Base-by-base conservation (phyloP, 495 filamentous ascomycete genomes). In the Staphylotrichum longicolle region DNA sequence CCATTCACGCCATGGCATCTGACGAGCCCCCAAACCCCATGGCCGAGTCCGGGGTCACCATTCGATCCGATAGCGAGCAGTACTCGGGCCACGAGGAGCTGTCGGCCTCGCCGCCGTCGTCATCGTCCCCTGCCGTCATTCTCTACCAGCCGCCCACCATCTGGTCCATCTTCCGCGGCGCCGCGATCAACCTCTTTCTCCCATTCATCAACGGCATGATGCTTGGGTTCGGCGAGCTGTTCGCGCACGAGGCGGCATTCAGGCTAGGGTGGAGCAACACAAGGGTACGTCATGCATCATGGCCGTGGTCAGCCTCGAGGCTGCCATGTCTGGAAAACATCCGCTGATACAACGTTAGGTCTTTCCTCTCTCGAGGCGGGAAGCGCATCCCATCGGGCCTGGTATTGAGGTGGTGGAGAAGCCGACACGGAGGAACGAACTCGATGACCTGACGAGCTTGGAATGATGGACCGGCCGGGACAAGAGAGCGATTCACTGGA, bases 201-300 rank as follows among this genome's bases (percentile, higher is more conserved):
- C 94, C 94, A 0, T 99, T 99, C 63, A 85, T 99, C 67, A 99
- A 99, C 75, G 94, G 94, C 27, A 81, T 99, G 76, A 99, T 99
- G 94, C 77, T 99, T 57, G 94, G 94, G 5, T 96, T 99, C 69
- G 94, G 94, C 30, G 94, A 99, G 76, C 78, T 99, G 42, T 88
- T 98, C 71, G 94, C 94, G 57, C 93, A 99, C 71, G 94, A 99
- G 77, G 85, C 89, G 10, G 94, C 94, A 11, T 98, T 93, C 70
- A 81, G 91, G 65, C 78, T 96, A 58, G 94, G 94, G 49, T 98
- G 94, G 94, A 86, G 88, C 45, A 86, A 87, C 53, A 97, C 94
- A 64, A 93, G 92, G 85, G 94, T 97, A 83, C 53, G 83, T 71
- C 63, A 10, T 10, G 48, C 37, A 37, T 12, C 27, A 2, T 20